phyloP scores from a whole-genome alignment of 2,329 filamentous ascomycete species.

The Diplodia mutila region DNA sequence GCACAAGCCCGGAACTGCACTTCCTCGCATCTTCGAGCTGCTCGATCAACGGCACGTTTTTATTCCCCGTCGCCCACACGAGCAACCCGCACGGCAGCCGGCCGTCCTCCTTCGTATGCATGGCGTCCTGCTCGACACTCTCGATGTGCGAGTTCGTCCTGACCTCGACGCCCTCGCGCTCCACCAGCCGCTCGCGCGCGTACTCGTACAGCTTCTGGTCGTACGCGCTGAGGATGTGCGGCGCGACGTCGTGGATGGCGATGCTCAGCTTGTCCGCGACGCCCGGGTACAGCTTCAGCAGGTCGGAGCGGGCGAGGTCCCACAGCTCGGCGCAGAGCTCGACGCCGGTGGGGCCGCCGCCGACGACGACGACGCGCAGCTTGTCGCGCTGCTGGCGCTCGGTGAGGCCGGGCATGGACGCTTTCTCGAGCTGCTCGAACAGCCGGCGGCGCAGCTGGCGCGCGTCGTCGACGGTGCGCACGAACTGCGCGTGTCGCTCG shows the following conservation, averaged over 20 bases:
- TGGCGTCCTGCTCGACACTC: conserved; percentile 39
- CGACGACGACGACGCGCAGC: conserved; percentile 46
- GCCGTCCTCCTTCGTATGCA: conserved; percentile 44
- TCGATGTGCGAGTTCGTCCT: conserved; percentile 45
- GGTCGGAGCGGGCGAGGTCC: conserved; percentile 47
- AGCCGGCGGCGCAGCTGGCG: conserved; percentile 41
- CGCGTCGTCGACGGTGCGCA: conserved; percentile 43
- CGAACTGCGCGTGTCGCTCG: conserved; percentile 44
- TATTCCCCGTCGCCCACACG: conserved; percentile 47
- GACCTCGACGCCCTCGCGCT: conserved; percentile 42
- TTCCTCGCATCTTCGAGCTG: conserved; percentile 39
- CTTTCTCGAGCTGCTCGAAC: conserved; percentile 44
- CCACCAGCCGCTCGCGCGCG: conserved; percentile 43
- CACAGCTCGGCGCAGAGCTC: conserved; percentile 50
- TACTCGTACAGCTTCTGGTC: conserved; percentile 49
- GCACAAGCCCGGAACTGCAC: conserved; percentile 37
- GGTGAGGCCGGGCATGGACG: conserved; percentile 37
- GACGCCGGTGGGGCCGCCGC: conserved; percentile 49
- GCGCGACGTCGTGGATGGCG: conserved; percentile 51
- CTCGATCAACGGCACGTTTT: conserved; percentile 39
- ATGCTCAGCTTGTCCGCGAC: conserved; percentile 46
- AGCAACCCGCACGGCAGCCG: conserved; percentile 43
- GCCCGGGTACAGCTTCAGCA: conserved; percentile 46
- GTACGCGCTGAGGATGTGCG: conserved; percentile 47
- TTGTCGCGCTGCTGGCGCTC: conserved; percentile 38